Percentiles rank a stretch among this genome's conserved stretches.
Evolutionary conservation across 306 rosid genomes (phyloP).

Genomic region (Heteromeles arbutifolia): DNA sequence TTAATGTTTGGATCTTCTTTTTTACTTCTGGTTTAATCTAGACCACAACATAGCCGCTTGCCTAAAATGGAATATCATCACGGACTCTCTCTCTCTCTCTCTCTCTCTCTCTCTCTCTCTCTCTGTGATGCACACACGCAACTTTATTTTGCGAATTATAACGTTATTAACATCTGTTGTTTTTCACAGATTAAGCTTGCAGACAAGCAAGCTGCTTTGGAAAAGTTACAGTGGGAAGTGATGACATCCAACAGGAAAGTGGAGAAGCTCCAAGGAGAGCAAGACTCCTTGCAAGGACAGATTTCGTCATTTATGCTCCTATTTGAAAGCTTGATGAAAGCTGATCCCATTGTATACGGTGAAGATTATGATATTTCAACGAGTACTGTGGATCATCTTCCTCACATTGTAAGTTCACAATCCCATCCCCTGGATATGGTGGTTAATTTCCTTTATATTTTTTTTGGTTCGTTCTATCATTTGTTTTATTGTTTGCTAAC

Average conservation of each 20-base stretch:
- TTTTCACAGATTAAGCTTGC: constrained; percentile 76
- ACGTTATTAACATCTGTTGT: constrained; percentile 1
- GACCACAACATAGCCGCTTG: not conserved
- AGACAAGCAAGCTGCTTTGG: constrained; percentile 93
- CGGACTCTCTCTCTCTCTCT: not conserved
- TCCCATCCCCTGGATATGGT: not conserved
- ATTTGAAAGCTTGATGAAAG: constrained; percentile 58
- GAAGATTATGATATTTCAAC: constrained; percentile 28
- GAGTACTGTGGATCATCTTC: constrained; percentile 19
- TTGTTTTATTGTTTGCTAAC: not conserved
- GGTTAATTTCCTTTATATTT: not conserved
- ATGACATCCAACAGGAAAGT: constrained; percentile 50
- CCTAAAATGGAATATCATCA: not conserved
- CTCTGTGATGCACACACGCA: not conserved
- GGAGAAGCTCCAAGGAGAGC: constrained; percentile 45
- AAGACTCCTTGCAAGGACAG: constrained; percentile 34
- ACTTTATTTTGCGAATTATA: not conserved
- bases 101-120: not conserved
- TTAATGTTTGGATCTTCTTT: not conserved
- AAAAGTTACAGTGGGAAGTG: constrained; percentile 84
- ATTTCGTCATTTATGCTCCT: constrained; percentile 45
- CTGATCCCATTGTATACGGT: constrained; percentile 15
- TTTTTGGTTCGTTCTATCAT: not conserved
- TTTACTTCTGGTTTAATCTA: not conserved
- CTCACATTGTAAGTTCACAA: constrained; percentile 33